phyloP scores from a whole-genome alignment of 805 yeast genomes.

The Barnettozyma botsteinii region DNA sequence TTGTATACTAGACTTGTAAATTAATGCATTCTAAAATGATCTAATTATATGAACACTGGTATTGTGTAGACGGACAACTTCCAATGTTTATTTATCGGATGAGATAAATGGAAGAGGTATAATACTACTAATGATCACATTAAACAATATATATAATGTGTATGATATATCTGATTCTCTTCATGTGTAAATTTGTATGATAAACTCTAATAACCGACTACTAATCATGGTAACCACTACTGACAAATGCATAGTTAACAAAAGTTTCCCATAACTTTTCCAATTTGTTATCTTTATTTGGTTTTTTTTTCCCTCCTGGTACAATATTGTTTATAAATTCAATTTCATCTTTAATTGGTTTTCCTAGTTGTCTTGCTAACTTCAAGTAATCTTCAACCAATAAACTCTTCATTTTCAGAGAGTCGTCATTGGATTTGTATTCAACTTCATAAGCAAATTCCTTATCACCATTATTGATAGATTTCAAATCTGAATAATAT shows the following conservation, averaged over 20 bases:
- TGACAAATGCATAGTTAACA: conserved; percentile 54
- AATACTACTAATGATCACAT: too few relatives aligned
- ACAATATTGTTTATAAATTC: too few relatives aligned
- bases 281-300: conserved; percentile 18
- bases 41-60: too few relatives aligned
- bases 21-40: too few relatives aligned
- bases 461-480: conserved; percentile 37
- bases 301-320: conserved; percentile 14
- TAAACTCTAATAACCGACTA: conserved; percentile 6
- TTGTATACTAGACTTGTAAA: too few relatives aligned
- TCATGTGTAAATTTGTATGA: neutral
- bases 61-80: too few relatives aligned
- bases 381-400: conserved; percentile 59
- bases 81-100: too few relatives aligned
- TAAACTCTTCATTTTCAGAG: conserved; percentile 48
- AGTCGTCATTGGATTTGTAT: conserved; percentile 59
- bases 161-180: too few relatives aligned
- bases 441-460: conserved; percentile 57
- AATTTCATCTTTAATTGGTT: conserved; percentile 26
- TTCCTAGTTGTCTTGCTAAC: conserved; percentile 48
- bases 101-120: too few relatives aligned
- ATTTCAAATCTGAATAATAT: conserved; percentile 60
- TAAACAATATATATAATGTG: too few relatives aligned
- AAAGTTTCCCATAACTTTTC: conserved; percentile 52
- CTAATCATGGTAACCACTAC: conserved; percentile 52